Evolutionary conservation across 2,329 filamentous ascomycete species (phyloP).

Genomic region (Claviceps cyperi): DNA sequence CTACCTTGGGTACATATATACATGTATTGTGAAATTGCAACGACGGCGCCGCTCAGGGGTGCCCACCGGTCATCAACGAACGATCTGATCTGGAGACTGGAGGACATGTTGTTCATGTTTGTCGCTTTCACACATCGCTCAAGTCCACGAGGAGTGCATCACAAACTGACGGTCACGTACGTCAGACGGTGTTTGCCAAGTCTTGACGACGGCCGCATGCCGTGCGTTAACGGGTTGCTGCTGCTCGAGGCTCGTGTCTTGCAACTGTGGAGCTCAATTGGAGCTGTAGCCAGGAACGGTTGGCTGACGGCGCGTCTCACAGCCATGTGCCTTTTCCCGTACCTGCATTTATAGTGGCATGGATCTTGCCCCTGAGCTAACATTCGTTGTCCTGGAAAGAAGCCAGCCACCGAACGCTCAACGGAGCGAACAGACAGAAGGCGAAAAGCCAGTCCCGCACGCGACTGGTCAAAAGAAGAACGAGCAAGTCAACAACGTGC

Average conservation of each 20-base stretch:
- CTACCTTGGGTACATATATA: too few species aligned
- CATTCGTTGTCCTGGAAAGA: background rate
- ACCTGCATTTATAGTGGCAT: slow-evolving; percentile 12
- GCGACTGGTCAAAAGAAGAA: background rate
- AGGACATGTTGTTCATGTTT: too few species aligned
- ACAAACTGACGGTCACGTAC: too few species aligned
- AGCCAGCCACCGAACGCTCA: background rate
- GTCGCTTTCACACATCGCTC: too few species aligned
- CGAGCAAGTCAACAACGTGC: background rate
- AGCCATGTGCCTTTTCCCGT: slow-evolving; percentile 9
- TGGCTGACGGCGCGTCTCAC: slow-evolving; percentile 21
- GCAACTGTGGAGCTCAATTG: background rate
- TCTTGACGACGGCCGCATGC: too few species aligned
- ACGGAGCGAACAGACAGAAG: background rate
- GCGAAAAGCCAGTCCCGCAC: background rate
- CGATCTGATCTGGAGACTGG: too few species aligned
- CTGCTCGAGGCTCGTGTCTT: background rate
- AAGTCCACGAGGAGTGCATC: too few species aligned
- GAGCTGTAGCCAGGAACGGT: slow-evolving; percentile 9
- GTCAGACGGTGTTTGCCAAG: too few species aligned
- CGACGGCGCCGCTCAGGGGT: too few species aligned
- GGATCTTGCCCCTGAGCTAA: slow-evolving; percentile 6
- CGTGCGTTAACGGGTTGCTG: too few species aligned
- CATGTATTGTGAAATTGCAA: too few species aligned
- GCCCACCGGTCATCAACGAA: too few species aligned